Base-by-base conservation (phyloP, 768 basidiomycete genomes). In the Xerocomus brunneocitrinus region DNA sequence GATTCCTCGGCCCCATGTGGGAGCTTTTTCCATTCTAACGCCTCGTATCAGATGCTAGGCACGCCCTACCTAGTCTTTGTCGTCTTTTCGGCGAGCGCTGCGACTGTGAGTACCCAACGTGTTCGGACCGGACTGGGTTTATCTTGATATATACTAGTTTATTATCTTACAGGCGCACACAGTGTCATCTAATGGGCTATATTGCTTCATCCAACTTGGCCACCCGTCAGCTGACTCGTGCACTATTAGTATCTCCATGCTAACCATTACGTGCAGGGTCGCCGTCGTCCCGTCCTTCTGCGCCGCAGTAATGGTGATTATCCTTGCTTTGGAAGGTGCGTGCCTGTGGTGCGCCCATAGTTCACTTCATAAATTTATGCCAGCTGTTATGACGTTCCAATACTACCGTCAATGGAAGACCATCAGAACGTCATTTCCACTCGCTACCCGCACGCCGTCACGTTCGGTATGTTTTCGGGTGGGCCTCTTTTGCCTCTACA, bases 311-410 rank as follows among this genome's bases (percentile, higher is more conserved):
- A 59, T 79, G 51, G 47, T 64, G 24, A 48, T 77, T 35, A 73
- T 80, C 24, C 56, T 78, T 25, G 50, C 64, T 44, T 70, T 84
- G 36, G 79, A 82, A 71, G 63, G 82, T 82, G 51, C 24, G 58
- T 50, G 7, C 6, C 47, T 42, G 43, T 50, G 24, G 6, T 54
- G 36, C 28, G 41, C 19, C 31, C 22, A 10, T 25, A 28, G 32
- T 38, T 24, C 14, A 45, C 42, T 39, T 58, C 24, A 58, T 36
- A 14, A 28, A 46, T 32, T 28, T 22, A 30, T 46, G 2, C 43
- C 22, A 83, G 81, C 68, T 48, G 66, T 71, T n/a, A 77, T 78
- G 38, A 62, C 69, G 10, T 49, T 76, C 9, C 73, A 74, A 49
- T 79, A 73, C 65, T 76, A 72, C 62, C 69, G 61, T 10, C 71